Evolutionary conservation across 805 yeast species (phyloP).

Genomic region (Hagleromyces aurorensis): DNA sequence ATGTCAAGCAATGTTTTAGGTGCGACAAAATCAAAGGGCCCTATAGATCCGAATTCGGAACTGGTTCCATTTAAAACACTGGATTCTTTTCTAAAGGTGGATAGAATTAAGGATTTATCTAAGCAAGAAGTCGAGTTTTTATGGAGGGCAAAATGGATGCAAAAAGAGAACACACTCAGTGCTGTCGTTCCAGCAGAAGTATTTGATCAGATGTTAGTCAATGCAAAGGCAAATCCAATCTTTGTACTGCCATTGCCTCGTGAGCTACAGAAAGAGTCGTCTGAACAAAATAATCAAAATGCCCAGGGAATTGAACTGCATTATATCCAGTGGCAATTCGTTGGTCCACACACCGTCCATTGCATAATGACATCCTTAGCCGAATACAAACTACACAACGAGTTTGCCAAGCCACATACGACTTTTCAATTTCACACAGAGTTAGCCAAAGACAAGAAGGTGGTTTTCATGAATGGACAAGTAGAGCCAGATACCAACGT

Average conservation of each 20-base stretch:
- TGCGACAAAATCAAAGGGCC: constrained; percentile 13
- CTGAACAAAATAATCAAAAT: constrained; percentile 33
- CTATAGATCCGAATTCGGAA: constrained; percentile 32
- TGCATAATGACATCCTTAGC: constrained; percentile 86
- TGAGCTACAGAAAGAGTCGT: constrained; percentile 35
- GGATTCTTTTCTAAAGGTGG: constrained; percentile 60
- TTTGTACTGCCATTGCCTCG: constrained; percentile 89
- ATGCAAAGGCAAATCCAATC: constrained; percentile 67
- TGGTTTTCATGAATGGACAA: constrained; percentile 80
- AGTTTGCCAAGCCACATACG: constrained; percentile 92
- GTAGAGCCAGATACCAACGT: constrained; percentile 66
- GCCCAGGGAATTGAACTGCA: constrained; percentile 66
- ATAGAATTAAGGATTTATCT: constrained; percentile 50
- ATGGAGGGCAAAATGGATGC: constrained; percentile 83
- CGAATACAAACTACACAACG: constrained; percentile 84
- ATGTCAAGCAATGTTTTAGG: constrained; percentile 15
- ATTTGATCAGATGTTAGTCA: constrained; percentile 53
- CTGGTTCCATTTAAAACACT: constrained; percentile 63
- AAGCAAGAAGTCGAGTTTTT: constrained; percentile 61
- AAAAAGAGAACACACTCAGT: constrained; percentile 49
- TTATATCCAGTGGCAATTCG: constrained; percentile 88
- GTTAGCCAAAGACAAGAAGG: constrained; percentile 45
- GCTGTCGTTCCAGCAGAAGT: constrained; percentile 54
- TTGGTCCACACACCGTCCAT: constrained; percentile 75
- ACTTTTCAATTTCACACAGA: constrained; percentile 85